phyloP scores from a whole-genome alignment of 805 yeast genomes.

The Pichia ethanolica region DNA sequence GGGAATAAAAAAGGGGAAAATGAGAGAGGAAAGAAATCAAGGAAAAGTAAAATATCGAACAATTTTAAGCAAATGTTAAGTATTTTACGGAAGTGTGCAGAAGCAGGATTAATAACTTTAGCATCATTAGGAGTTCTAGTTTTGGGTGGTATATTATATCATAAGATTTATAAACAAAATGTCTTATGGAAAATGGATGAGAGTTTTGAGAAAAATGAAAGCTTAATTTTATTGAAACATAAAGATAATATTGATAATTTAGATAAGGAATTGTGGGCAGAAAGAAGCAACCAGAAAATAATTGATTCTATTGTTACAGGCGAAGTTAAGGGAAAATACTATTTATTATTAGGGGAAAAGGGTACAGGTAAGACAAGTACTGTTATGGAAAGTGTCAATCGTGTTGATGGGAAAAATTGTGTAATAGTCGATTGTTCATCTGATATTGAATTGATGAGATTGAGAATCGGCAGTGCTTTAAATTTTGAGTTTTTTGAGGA shows the following conservation, averaged over 20 bases:
- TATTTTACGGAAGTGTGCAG: conserved; percentile 40
- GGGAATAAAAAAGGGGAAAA: not conserved
- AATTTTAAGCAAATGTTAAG: conserved; percentile 10
- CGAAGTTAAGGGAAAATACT: conserved; percentile 57
- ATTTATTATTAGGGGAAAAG: conserved; percentile 70
- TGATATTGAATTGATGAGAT: conserved; percentile 75
- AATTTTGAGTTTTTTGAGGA: conserved; percentile 72
- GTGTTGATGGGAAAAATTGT: conserved; percentile 55
- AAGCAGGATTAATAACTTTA: conserved; percentile 65
- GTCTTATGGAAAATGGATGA: conserved; percentile 56
- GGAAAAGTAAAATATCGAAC: not conserved
- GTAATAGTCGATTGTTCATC: conserved; percentile 76
- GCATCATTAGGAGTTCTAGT: conserved; percentile 64
- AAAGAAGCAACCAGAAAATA: conserved; percentile 57
- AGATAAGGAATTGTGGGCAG: conserved; percentile 51
- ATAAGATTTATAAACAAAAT: conserved; percentile 48
- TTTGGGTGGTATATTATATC: conserved; percentile 65
- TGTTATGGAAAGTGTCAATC: conserved; percentile 61
- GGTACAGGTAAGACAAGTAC: conserved; percentile 83
- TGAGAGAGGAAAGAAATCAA: not conserved
- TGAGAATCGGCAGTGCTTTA: conserved; percentile 68
- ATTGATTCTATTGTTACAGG: conserved; percentile 64
- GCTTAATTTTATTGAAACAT: conserved; percentile 50
- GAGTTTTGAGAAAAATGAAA: conserved; percentile 62
- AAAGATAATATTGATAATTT: conserved; percentile 38